Evolutionary conservation across 2,329 filamentous ascomycete genomes (phyloP).

Genomic region (Claviceps digitariae): DNA sequence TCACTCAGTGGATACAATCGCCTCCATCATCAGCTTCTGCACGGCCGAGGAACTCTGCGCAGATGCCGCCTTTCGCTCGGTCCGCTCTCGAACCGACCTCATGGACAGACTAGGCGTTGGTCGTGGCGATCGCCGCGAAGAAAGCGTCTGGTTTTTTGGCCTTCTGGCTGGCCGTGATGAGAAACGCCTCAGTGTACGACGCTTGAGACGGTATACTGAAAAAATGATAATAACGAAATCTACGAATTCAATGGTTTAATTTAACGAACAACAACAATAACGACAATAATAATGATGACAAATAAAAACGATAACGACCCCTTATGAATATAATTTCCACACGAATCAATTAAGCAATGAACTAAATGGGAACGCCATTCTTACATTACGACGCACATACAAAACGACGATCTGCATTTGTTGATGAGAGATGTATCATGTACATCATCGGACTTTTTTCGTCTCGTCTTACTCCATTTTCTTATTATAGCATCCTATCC

Average conservation of each 20-base stretch:
- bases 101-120: conserved; percentile 51
- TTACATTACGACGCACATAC: not conserved
- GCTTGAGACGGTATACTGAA: conserved; percentile 32
- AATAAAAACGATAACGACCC: not conserved
- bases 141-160: conserved; percentile 40
- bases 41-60: conserved; percentile 57
- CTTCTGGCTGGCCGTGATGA: conserved; percentile 26
- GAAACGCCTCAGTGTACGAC: conserved; percentile 29
- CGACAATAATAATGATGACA: not conserved
- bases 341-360: not conserved
- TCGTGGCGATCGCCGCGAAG: conserved; percentile 26
- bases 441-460: not conserved
- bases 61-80: conserved; percentile 60
- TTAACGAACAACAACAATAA: not conserved
- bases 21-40: conserved; percentile 66
- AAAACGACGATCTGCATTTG: not conserved
- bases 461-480: not conserved
- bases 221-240: conserved; percentile 17
- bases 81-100: conserved; percentile 54
- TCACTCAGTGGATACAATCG: conserved; percentile 57
- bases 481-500: not conserved
- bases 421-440: not conserved
- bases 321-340: not conserved
- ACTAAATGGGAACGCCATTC: not conserved
- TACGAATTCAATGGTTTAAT: conserved; percentile 11